Base-by-base conservation (phyloP, 2,329 filamentous ascomycete species). In the Tolypocladium endophyticum region DNA sequence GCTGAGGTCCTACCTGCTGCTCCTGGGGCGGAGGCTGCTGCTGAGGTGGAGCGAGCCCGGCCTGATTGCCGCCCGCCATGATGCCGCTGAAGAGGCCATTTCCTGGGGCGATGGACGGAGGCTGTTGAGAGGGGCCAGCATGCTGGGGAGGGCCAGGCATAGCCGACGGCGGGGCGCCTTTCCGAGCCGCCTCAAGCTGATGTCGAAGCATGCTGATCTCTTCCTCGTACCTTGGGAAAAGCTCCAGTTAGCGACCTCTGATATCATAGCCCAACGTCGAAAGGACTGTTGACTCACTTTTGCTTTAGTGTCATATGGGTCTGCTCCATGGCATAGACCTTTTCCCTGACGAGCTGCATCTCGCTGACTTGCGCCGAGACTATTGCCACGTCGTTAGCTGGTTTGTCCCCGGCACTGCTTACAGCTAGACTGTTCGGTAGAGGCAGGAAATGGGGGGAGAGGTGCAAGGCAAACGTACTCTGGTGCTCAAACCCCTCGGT, bases 71-170 rank as follows among this genome's bases (percentile, higher is more conserved):
- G 64, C 93, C 93, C 59, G 92, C 86, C 90, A 99, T 97, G 71
- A 97, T 96, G 60, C 91, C 92, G 66, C 91, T 92, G 71, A 99
- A 97, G 47, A 97, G 82, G 70, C 95, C 94, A 72, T 89, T 93
- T 33, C 93, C 92, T 70, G 95, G 89, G 35, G 92, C 90, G 66
- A 97, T 89, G 56, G 90, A 92, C 41, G 94, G 93, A 62, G 89
- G 89, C 63, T 91, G 89, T 75, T 94, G 90, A 56, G 89, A 87
- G 60, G 91, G 88, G 52, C 88, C 90, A 61, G 84, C 84, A 64
- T 94, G 90, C 69, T 88, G 87, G 61, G 87, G 83, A 47, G 87
- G 86, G 20, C 86, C 88, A 63, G 83, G 82, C 69, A 91, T 85
- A 62, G 76, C 77, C 60, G 79, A 76, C 65, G 81, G 80, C 36